Conservation (phyloP, 805 yeast species). For the Cyberlindnera galapagoensis region DNA sequence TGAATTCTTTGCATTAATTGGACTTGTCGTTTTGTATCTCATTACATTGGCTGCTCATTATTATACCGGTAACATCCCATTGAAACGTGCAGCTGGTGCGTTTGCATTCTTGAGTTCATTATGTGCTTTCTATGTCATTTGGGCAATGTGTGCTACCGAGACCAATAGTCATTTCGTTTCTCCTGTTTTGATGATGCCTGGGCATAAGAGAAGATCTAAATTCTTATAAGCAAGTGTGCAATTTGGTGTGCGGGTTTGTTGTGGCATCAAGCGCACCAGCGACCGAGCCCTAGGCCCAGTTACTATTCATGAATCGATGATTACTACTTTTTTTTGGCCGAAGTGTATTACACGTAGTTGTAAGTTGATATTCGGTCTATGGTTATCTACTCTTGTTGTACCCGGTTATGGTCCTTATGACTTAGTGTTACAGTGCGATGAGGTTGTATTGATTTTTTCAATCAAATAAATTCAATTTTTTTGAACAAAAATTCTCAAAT, state of each 20-base stretch:
- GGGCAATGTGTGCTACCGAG: constrained; percentile 34
- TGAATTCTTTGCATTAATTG: constrained; percentile 31
- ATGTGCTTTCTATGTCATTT: constrained; percentile 40
- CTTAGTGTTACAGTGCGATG: too few species aligned
- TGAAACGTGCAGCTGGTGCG: constrained; percentile 42
- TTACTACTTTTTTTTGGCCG: too few species aligned
- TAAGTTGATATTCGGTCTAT: too few species aligned
- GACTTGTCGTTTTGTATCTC: constrained; percentile 11
- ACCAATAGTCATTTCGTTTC: constrained; percentile 9
- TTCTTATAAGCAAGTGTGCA: not conserved
- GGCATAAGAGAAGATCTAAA: constrained; percentile 5
- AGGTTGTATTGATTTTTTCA: too few species aligned
- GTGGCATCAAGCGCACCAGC: too few species aligned
- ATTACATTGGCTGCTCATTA: constrained; percentile 38
- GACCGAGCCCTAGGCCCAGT: too few species aligned
- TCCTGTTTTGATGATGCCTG: constrained; percentile 13
- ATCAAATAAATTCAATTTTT: too few species aligned
- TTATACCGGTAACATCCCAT: constrained; percentile 29
- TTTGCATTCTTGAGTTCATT: constrained; percentile 38
- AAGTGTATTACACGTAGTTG: too few species aligned
- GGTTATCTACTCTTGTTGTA: too few species aligned
- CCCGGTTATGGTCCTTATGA: too few species aligned
- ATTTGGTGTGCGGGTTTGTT: not conserved
- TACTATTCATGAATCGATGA: too few species aligned
- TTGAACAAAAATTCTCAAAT: too few species aligned